Percentiles rank a stretch among this genome's conserved stretches.
phyloP scores from a whole-genome alignment of 805 yeast genomes.

The Maudiozyma serrabonitensis region DNA sequence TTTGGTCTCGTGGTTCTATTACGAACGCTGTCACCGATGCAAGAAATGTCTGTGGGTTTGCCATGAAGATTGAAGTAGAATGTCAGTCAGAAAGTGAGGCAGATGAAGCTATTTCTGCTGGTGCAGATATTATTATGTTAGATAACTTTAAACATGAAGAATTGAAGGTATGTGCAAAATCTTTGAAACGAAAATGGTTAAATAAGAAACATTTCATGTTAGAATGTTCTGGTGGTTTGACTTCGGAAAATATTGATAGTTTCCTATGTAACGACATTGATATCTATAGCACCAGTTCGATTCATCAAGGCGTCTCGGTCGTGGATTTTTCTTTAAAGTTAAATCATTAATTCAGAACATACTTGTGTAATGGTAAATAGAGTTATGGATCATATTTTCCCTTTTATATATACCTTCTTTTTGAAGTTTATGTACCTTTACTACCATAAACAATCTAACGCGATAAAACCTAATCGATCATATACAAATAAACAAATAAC shows the following conservation, averaged over 20 bases:
- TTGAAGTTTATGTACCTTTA: no score
- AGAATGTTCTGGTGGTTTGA: conserved; percentile 90
- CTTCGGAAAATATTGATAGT: conserved; percentile 50
- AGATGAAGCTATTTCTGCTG: conserved; percentile 83
- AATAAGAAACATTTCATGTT: conserved; percentile 46
- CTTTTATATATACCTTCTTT: no score
- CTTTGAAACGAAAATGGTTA: conserved; percentile 48
- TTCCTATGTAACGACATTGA: conserved; percentile 75
- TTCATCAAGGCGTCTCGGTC: conserved; percentile 83
- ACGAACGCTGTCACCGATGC: conserved; percentile 75
- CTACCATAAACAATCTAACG: no score
- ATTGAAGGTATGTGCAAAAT: conserved; percentile 53
- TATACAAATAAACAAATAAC: no score
- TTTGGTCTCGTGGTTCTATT: conserved; percentile 88
- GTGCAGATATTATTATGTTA: conserved; percentile 92
- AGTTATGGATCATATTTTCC: no score
- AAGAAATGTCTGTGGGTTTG: conserved; percentile 73
- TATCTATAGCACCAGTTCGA: conserved; percentile 80
- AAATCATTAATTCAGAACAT: not conserved
- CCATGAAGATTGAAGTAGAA: conserved; percentile 87
- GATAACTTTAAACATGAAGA: conserved; percentile 73
- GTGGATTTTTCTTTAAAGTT: conserved; percentile 75
- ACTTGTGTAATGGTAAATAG: not conserved
- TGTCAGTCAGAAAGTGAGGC: conserved; percentile 82
- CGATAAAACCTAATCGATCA: no score